Conservation (phyloP, 495 filamentous ascomycete species). For the Halenospora varia region DNA sequence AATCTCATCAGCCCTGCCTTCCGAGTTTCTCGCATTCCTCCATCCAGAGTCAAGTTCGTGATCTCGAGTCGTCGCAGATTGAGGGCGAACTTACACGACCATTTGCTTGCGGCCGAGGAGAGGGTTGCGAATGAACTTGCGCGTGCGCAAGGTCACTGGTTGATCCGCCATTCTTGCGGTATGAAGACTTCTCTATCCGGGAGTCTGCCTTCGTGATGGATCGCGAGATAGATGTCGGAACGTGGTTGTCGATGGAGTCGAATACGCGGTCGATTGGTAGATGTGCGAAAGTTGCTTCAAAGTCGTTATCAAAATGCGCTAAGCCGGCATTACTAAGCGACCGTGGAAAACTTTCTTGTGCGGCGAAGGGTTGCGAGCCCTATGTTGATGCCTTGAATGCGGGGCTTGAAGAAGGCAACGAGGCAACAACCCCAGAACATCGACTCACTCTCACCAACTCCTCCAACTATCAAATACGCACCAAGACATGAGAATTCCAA, state of each 20-base stretch:
- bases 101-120: slow-evolving; percentile 99
- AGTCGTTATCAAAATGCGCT: slow-evolving; percentile 14
- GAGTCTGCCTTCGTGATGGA: slow-evolving; percentile 18
- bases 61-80: too few relatives aligned
- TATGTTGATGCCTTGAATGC: slow-evolving; percentile 8
- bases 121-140: slow-evolving; percentile 99
- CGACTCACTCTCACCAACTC: neutral
- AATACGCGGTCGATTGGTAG: slow-evolving; percentile 11
- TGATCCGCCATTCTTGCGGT: slow-evolving; percentile 80
- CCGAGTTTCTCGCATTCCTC: slow-evolving; percentile 3
- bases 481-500: slow-evolving; percentile 17
- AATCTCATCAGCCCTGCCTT: slow-evolving; percentile 18
- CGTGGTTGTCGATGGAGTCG: slow-evolving; percentile 20
- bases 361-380: slow-evolving; percentile 9
- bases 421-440: neutral
- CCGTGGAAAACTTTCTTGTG: neutral
- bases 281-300: slow-evolving; percentile 4
- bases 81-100: slow-evolving; percentile 87
- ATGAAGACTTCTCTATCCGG: slow-evolving; percentile 10
- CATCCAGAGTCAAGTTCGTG: too few relatives aligned
- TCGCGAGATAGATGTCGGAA: slow-evolving; percentile 22
- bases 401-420: neutral
- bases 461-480: neutral
- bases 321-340: slow-evolving; percentile 8
- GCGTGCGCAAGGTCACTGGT: slow-evolving; percentile 94